Evolutionary conservation across 257 asterid species (phyloP).

Genomic region (Solanum etuberosum): DNA sequence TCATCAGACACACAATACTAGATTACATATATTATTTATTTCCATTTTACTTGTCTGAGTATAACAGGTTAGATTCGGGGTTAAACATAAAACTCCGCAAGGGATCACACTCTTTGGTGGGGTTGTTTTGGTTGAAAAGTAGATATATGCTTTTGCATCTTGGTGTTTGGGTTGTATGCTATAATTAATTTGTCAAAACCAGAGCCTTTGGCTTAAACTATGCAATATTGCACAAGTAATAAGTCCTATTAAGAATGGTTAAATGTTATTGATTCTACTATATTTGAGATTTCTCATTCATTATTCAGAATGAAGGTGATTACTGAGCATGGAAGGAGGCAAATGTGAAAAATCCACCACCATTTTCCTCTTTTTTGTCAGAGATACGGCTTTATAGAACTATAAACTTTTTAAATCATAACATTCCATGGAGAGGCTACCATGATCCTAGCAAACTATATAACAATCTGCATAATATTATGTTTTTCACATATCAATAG

Average conservation of each 20-base stretch:
- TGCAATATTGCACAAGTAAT: neutral
- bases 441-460: neutral
- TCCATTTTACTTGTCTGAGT: neutral
- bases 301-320: neutral
- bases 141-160: neutral
- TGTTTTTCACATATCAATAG: neutral
- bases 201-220: neutral
- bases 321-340: neutral
- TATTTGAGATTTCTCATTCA: neutral
- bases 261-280: neutral
- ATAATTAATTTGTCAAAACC: neutral
- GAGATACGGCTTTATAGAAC: neutral
- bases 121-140: neutral
- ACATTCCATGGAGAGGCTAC: neutral
- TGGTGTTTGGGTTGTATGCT: neutral
- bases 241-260: neutral
- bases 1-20: conserved; percentile 3
- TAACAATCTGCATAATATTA: neutral
- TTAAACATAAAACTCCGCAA: neutral
- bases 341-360: neutral
- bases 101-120: neutral
- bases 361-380: neutral
- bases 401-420: neutral
- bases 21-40: neutral
- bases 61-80: neutral